A percentile compares a stretch with the other conserved stretches of the same genome.
Conservation (phyloP, 352 stramenopile genomes). For the Globisporangium recalcitrans region DNA sequence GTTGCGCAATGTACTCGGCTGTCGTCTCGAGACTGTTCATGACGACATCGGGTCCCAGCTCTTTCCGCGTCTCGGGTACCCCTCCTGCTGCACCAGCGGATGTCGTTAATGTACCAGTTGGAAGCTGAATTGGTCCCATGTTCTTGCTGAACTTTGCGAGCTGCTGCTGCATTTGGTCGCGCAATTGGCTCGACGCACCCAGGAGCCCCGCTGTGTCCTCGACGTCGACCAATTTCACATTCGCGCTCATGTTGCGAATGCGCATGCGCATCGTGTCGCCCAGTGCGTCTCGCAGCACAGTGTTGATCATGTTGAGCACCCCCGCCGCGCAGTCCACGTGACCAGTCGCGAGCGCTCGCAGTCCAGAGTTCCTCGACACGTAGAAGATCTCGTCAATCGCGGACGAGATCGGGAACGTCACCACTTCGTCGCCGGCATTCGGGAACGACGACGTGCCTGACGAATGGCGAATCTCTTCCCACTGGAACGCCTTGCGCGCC, state of each 20-base stretch:
- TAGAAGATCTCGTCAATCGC: slow-evolving; percentile 88
- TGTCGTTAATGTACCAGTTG: slow-evolving; percentile 4
- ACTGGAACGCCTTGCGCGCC: slow-evolving; percentile 80
- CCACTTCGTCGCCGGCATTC: slow-evolving; percentile 23
- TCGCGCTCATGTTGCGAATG: slow-evolving; percentile 65
- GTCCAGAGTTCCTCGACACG: slow-evolving; percentile 71
- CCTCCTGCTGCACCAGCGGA: slow-evolving; percentile 14
- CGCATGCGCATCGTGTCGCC: slow-evolving; percentile 75
- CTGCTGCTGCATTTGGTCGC: slow-evolving; percentile 82
- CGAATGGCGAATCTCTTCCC: slow-evolving; percentile 74
- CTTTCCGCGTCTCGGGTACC: slow-evolving; percentile 40
- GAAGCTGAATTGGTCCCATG: slow-evolving; percentile 45
- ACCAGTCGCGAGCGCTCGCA: slow-evolving; percentile 75
- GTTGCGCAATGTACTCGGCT: slow-evolving; percentile 70
- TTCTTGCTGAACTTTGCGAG: slow-evolving; percentile 85
- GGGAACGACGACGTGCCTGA: slow-evolving; percentile 20
- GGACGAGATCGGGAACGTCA: slow-evolving; percentile 75
- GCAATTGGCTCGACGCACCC: slow-evolving; percentile 60
- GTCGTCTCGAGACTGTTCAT: slow-evolving; percentile 82
- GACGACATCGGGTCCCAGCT: slow-evolving; percentile 64
- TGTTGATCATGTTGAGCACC: slow-evolving; percentile 86
- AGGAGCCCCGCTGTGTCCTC: slow-evolving; percentile 46
- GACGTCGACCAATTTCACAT: slow-evolving; percentile 59
- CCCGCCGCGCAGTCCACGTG: slow-evolving; percentile 77
- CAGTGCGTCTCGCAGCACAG: slow-evolving; percentile 67